phyloP scores from a whole-genome alignment of 208 protist genomes.

The Crithidia acanthocephali region DNA sequence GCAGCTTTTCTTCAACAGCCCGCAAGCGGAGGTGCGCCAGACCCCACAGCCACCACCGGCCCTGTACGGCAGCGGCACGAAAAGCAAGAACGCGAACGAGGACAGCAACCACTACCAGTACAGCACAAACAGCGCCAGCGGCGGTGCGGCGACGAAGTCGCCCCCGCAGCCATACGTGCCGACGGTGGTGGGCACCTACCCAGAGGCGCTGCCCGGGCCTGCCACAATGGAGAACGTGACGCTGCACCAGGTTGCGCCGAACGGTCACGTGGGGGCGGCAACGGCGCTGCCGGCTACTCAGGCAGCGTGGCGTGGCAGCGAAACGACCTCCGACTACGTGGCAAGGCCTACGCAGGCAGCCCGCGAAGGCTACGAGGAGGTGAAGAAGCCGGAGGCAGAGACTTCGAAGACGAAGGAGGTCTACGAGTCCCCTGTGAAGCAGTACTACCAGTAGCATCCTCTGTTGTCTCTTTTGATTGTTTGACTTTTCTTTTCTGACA shows the following conservation, averaged over 20 bases:
- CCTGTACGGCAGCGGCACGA: background rate
- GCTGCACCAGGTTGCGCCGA: background rate
- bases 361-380: background rate
- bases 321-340: background rate
- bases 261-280: background rate
- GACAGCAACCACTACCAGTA: no score
- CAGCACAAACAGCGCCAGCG: no score
- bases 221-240: slow-evolving; percentile 10
- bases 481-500: background rate
- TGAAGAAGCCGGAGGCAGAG: background rate
- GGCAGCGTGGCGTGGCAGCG: slow-evolving; percentile 11
- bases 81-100: no score
- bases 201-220: slow-evolving; percentile 9
- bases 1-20: background rate
- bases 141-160: background rate
- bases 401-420: background rate
- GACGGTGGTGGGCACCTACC: slow-evolving; percentile 18
- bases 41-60: background rate
- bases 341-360: background rate
- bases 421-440: slow-evolving; percentile 6
- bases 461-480: background rate
- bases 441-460: background rate
- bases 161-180: slow-evolving; percentile 9
- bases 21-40: background rate
- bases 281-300: background rate